Evolutionary conservation across 306 rosid species (phyloP).

Genomic region (Quercus dentata): DNA sequence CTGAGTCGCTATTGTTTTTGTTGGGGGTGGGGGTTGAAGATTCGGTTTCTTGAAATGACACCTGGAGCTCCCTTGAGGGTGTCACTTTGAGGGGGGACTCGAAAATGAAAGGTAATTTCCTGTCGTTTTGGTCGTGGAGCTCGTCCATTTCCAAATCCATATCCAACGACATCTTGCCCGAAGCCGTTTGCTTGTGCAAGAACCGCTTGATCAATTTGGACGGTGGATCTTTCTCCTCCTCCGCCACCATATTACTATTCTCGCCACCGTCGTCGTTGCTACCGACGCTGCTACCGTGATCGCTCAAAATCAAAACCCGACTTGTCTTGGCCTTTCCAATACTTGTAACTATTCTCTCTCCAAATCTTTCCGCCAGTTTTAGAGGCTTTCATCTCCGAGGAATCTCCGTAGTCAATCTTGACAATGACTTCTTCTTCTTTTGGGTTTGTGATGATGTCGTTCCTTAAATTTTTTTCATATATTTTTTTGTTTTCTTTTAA

Average conservation of each 20-base stretch:
- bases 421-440: constrained; percentile 51
- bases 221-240: constrained; percentile 53
- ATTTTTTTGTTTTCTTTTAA: too few relatives aligned
- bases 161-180: too few relatives aligned
- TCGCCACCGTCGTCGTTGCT: too few relatives aligned
- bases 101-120: not conserved
- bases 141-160: too few relatives aligned
- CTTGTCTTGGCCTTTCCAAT: constrained; percentile 30
- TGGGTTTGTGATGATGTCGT: too few relatives aligned
- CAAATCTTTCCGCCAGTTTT: constrained; percentile 16
- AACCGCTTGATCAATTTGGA: not conserved
- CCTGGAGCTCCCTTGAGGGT: constrained; percentile 50
- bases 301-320: constrained; percentile 44
- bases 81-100: constrained; percentile 50
- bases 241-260: too few relatives aligned
- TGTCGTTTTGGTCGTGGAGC: too few relatives aligned
- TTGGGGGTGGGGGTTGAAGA: not conserved
- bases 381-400: not conserved
- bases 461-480: too few relatives aligned
- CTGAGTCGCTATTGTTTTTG: constrained; percentile 9
- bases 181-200: too few relatives aligned
- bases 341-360: constrained; percentile 54
- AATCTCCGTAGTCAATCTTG: constrained; percentile 43
- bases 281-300: not conserved
- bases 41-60: constrained; percentile 36